Conservation (phyloP, 2,329 filamentous ascomycete genomes). For the Pseudogymnoascus sp. region DNA sequence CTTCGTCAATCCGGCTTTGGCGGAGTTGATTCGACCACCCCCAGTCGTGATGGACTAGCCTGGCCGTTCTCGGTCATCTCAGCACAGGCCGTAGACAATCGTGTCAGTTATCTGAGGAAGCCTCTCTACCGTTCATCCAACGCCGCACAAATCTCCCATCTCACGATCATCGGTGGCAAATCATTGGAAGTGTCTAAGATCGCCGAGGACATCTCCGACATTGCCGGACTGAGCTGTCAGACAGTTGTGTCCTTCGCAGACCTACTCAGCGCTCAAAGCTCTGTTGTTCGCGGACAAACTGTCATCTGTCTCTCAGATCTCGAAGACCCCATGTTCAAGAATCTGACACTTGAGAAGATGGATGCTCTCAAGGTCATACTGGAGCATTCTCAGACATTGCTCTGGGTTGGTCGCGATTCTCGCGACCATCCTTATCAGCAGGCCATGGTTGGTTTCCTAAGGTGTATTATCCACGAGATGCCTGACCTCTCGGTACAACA, state of each 20-base stretch:
- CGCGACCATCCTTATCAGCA: conserved; percentile 15
- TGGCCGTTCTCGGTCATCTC: conserved; percentile 23
- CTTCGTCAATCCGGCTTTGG: conserved; percentile 24
- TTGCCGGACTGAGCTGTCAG: conserved; percentile 4
- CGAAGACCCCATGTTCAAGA: conserved; percentile 24
- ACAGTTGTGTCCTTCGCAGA: neutral
- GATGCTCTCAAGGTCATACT: conserved; percentile 19
- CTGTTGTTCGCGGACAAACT: conserved; percentile 15
- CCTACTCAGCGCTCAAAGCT: conserved; percentile 6
- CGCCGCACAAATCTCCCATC: neutral
- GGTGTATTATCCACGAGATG: neutral
- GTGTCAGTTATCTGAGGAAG: conserved; percentile 22
- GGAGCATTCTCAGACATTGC: conserved; percentile 8
- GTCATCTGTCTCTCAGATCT: conserved; percentile 23
- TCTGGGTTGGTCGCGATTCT: conserved; percentile 19
- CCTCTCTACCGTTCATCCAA: conserved; percentile 18
- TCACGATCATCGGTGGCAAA: conserved; percentile 20
- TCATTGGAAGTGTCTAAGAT: conserved; percentile 13
- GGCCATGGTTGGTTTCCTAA: conserved; percentile 1
- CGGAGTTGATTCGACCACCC: conserved; percentile 23
- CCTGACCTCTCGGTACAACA: neutral
- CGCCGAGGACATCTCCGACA: conserved; percentile 4
- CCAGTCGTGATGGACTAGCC: conserved; percentile 5
- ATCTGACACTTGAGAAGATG: conserved; percentile 19
- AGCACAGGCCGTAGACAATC: conserved; percentile 29